A percentile compares a stretch with the other conserved stretches of the same genome.
phyloP scores from a whole-genome alignment of 352 stramenopile genomes.

The Phytophthora pisi region DNA sequence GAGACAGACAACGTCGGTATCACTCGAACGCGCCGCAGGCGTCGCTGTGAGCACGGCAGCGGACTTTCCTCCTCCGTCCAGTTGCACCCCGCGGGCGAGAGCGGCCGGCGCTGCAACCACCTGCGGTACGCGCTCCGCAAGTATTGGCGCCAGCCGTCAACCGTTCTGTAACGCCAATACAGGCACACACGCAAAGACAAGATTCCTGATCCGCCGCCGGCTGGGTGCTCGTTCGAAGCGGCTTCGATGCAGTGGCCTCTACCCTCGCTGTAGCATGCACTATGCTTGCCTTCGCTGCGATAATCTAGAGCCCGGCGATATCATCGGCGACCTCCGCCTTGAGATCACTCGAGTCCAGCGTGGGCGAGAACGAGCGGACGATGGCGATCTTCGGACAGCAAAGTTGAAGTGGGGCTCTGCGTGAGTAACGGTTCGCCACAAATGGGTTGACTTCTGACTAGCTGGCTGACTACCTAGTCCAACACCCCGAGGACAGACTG shows the following conservation, averaged over 20 bases:
- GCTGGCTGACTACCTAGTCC: constrained; percentile 9
- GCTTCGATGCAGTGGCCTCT: no score
- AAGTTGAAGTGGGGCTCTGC: constrained; percentile 20
- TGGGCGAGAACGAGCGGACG: not conserved
- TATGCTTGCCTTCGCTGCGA: not conserved
- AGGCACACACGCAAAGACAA: constrained; percentile 3
- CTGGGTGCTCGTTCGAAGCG: no score
- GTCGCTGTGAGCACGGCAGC: constrained; percentile 18
- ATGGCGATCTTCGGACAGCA: constrained; percentile 14
- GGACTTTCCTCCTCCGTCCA: constrained; percentile 30
- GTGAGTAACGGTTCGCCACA: constrained; percentile 18
- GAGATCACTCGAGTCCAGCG: not conserved
- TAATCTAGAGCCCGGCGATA: no score
- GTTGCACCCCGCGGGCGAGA: constrained; percentile 16
- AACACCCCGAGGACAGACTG: not conserved
- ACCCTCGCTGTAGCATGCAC: not conserved
- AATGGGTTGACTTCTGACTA: constrained; percentile 17
- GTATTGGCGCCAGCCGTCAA: constrained; percentile 5
- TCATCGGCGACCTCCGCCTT: no score
- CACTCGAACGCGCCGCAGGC: not conserved
- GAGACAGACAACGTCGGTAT: constrained; percentile 4
- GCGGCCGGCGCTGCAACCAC: constrained; percentile 6
- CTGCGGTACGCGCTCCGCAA: constrained; percentile 7
- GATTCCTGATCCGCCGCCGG: not conserved
- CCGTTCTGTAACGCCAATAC: constrained; percentile 8